phyloP scores from a whole-genome alignment of 805 yeast genomes.

The Pichia rugopelliculosa region DNA sequence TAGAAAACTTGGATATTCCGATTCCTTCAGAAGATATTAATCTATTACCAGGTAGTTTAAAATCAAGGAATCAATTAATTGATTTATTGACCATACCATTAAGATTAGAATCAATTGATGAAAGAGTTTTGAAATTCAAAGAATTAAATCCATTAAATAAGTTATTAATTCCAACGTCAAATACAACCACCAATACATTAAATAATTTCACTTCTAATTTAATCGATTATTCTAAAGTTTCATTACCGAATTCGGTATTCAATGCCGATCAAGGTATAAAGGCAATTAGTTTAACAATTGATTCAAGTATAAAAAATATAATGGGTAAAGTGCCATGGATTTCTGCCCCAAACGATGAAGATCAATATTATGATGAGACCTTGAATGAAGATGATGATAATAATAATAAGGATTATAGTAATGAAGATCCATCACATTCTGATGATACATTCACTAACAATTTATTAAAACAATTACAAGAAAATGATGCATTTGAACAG shows the following conservation, averaged over 20 bases:
- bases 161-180: neutral
- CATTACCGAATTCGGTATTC: slow-evolving; percentile 17
- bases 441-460: slow-evolving; percentile 6
- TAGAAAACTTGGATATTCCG: slow-evolving; percentile 25
- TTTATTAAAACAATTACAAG: slow-evolving; percentile 25
- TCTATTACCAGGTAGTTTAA: slow-evolving; percentile 4
- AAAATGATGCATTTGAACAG: slow-evolving; percentile 22
- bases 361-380: neutral
- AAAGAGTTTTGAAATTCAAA: slow-evolving; percentile 18
- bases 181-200: neutral
- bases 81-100: slow-evolving; percentile 18
- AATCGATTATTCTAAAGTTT: slow-evolving; percentile 11
- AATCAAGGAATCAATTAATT: slow-evolving; percentile 1
- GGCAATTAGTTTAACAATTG: slow-evolving; percentile 30
- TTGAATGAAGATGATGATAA: neutral
- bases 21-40: slow-evolving; percentile 10
- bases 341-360: slow-evolving; percentile 12
- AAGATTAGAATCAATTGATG: slow-evolving; percentile 23
- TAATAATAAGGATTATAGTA: neutral
- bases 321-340: slow-evolving; percentile 30
- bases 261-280: slow-evolving; percentile 32
- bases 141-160: slow-evolving; percentile 5
- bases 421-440: neutral
- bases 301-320: slow-evolving; percentile 27
- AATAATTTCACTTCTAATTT: slow-evolving; percentile 11